Conservation (phyloP, 192 early-diverging fungal genomes). For the Backusella circina region DNA sequence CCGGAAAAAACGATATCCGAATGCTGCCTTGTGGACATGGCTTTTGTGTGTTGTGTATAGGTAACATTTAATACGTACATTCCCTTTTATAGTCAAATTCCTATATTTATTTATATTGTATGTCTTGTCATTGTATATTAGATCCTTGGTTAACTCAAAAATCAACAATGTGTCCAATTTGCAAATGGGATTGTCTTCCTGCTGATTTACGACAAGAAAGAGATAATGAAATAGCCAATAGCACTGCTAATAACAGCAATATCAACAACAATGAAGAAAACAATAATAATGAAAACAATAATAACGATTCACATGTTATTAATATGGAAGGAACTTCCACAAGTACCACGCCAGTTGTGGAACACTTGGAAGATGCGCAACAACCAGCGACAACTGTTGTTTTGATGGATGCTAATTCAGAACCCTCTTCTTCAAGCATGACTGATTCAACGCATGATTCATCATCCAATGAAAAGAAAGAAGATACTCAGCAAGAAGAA, state of each 20-base stretch:
- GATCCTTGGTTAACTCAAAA: slow-evolving; percentile 36
- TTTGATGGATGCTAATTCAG: background rate
- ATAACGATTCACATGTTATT: background rate
- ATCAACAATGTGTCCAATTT: slow-evolving; percentile 30
- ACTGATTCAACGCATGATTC: background rate
- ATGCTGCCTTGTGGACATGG: slow-evolving; percentile 37
- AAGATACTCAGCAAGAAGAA: background rate
- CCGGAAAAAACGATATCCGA: slow-evolving; percentile 20
- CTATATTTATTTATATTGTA: background rate
- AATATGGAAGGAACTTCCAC: background rate
- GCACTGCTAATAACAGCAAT: background rate
- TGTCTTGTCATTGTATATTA: background rate
- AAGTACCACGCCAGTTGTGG: background rate
- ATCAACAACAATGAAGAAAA: background rate
- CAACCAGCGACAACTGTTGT: background rate
- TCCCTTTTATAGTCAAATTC: background rate
- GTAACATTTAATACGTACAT: slow-evolving; percentile 9
- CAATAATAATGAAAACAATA: background rate
- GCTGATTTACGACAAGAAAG: background rate
- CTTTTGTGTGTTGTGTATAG: slow-evolving; percentile 36
- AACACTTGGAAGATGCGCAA: background rate
- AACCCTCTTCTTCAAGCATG: background rate
- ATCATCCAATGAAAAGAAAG: background rate
- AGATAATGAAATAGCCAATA: background rate
- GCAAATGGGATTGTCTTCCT: slow-evolving; percentile 32